Conservation (phyloP, 2,329 filamentous ascomycete genomes). For the Aspergillus sojae region DNA sequence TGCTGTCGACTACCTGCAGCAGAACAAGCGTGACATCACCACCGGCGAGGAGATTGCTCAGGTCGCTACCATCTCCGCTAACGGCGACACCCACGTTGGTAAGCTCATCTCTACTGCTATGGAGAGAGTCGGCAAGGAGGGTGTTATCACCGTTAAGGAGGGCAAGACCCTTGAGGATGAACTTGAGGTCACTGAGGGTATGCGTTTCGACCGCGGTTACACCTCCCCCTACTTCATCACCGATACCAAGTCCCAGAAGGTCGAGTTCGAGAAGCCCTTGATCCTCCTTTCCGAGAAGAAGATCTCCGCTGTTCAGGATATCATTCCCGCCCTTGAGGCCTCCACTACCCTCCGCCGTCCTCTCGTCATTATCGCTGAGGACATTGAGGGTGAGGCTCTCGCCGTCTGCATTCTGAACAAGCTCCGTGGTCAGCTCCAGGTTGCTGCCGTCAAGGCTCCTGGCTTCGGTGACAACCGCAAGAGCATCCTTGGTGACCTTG, state of each 20-base stretch:
- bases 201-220: conserved; percentile 99
- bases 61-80: conserved; percentile 97
- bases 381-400: conserved; percentile 97
- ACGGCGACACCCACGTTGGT: conserved; percentile 93
- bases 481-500: conserved; percentile 96
- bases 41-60: conserved; percentile 96
- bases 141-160: conserved; percentile 99
- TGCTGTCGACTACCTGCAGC: conserved; percentile 89
- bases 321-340: conserved; percentile 95
- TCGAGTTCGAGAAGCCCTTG: conserved; percentile 99
- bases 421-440: conserved; percentile 98
- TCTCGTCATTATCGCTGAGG: conserved; percentile 97
- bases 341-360: conserved; percentile 94
- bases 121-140: conserved; percentile 99
- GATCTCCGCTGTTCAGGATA: conserved; percentile 98
- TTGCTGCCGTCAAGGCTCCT: conserved; percentile 96
- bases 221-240: conserved; percentile 99
- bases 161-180: conserved; percentile 98
- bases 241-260: conserved; percentile 97
- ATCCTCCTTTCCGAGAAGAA: conserved; percentile 99
- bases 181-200: conserved; percentile 98
- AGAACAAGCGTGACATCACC: conserved; percentile 97
- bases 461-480: conserved; percentile 99
- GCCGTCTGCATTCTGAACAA: conserved; percentile 99
- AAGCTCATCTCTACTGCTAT: conserved; percentile 96